Base-by-base conservation (phyloP, 176 grass and related monocot genomes). In the Carex scoparia region DNA sequence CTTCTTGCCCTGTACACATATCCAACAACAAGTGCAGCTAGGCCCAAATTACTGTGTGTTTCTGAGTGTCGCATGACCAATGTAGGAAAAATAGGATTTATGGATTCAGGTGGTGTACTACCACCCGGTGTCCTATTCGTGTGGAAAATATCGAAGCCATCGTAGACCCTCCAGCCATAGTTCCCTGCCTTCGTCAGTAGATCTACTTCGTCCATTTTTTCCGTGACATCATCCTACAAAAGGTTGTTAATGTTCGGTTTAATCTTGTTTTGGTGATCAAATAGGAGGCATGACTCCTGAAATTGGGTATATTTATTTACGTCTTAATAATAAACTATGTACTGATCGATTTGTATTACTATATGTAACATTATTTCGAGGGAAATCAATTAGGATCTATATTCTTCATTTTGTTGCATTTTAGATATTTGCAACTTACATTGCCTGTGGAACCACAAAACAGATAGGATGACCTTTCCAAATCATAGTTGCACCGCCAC, bases 401-500 rank as follows among this genome's bases (percentile, higher is more conserved):
- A 9, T 44, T 65, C 38, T 18, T 1, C 9, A 13, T 74, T 74
- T 23, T 53, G 30, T 49, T 75, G 46, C 8, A 69, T 75, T 53
- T 27, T 46, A 75, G 46, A 75, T 12, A 11, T 18, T 46, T 71
- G 68, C 7, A 19, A 71, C 40, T 14, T 79, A 90, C 88, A 70
- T 87, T 75, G 27, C 88, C 85, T 12, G 83, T 83, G 54, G 86
- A 84, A 56, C 63, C 80, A 84, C 88, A 84, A 76, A 90, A 90
- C 65, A 90, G 83, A 84, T 90, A 90, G 23, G 84, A 79, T 56
- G 85, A 77, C 42, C 73, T 84, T 86, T 90, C 54, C 69, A 31
- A 48, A 75, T 90, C 85, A 73, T 84, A 90, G 83, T 78, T 90
- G 85, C 88, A 90, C 4, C 84, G 61, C 88, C 85, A 90, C 27